A percentile compares a stretch with the other conserved stretches of the same genome.
Conservation (phyloP, 768 basidiomycete species). For the Hygrocybe punicea region DNA sequence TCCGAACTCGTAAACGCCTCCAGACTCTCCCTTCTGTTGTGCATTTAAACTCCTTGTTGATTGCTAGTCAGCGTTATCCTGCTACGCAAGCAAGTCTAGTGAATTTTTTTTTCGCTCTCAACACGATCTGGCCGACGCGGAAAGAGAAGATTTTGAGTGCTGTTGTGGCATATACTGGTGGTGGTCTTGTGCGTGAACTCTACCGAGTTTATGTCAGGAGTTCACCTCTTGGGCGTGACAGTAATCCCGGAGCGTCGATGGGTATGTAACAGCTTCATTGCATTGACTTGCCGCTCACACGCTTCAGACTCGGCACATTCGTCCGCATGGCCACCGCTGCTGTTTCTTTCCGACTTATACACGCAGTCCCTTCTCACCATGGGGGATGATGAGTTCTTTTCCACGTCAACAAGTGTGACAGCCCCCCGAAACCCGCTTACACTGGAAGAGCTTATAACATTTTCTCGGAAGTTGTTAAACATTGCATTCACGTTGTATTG, state of each 20-base stretch:
- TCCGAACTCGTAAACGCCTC: slow-evolving; percentile 61
- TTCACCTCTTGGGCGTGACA: slow-evolving; percentile 60
- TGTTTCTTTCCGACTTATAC: slow-evolving; percentile 81
- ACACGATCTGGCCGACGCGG: slow-evolving; percentile 56
- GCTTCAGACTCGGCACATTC: slow-evolving; percentile 44
- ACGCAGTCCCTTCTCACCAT: slow-evolving; percentile 82
- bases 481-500: slow-evolving; percentile 73
- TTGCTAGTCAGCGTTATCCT: slow-evolving; percentile 38
- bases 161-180: slow-evolving; percentile 46
- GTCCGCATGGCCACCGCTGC: slow-evolving; percentile 59
- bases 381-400: slow-evolving; percentile 97
- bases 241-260: slow-evolving; percentile 24
- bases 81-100: slow-evolving; percentile 49
- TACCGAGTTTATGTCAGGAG: slow-evolving; percentile 65
- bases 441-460: slow-evolving; percentile 73
- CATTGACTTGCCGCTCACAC: not conserved
- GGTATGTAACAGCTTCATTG: slow-evolving; percentile 17
- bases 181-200: slow-evolving; percentile 69
- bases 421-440: slow-evolving; percentile 69
- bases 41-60: slow-evolving; percentile 57
- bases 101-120: slow-evolving; percentile 54
- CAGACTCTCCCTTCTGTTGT: slow-evolving; percentile 48
- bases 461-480: slow-evolving; percentile 78
- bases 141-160: slow-evolving; percentile 56
- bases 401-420: slow-evolving; percentile 25